Percentiles rank a stretch among this genome's conserved stretches.
These are phyloP conservation scores for Leccinum subtestaceum DNA, from an alignment of 768 basidiomycete species.

Conservation along the genomic window DNA sequence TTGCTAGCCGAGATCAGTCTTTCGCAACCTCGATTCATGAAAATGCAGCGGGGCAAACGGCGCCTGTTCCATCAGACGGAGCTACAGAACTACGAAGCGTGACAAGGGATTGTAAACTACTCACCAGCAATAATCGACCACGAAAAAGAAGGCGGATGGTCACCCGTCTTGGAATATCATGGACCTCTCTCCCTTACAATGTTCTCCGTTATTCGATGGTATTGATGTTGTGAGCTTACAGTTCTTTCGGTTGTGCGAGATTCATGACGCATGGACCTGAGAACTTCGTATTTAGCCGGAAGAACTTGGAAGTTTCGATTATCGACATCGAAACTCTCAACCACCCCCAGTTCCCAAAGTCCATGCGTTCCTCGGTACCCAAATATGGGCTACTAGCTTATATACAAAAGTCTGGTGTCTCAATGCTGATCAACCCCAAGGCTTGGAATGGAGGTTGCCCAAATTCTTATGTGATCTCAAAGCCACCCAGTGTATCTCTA, in stretches of 20 bases:
- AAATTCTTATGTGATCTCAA: no score
- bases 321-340: not conserved
- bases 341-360: not conserved
- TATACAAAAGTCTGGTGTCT: no score
- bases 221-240: not conserved
- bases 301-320: not conserved
- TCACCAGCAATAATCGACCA: not conserved
- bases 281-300: not conserved
- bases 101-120: not conserved
- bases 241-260: not conserved
- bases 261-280: no score
- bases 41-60: not conserved
- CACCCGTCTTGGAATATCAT: not conserved
- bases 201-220: no score
- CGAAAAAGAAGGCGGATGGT: not conserved
- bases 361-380: no score
- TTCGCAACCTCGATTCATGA: not conserved
- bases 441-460: no score
- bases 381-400: not conserved
- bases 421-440: no score
- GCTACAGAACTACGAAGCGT: not conserved
- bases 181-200: not conserved
- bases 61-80: not conserved
- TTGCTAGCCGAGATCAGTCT: not conserved
- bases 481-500: constrained; percentile 16